These are phyloP conservation scores for Coprinopsis marcescibilis DNA, from an alignment of 768 basidiomycete genomes.

Conservation along the genomic window DNA sequence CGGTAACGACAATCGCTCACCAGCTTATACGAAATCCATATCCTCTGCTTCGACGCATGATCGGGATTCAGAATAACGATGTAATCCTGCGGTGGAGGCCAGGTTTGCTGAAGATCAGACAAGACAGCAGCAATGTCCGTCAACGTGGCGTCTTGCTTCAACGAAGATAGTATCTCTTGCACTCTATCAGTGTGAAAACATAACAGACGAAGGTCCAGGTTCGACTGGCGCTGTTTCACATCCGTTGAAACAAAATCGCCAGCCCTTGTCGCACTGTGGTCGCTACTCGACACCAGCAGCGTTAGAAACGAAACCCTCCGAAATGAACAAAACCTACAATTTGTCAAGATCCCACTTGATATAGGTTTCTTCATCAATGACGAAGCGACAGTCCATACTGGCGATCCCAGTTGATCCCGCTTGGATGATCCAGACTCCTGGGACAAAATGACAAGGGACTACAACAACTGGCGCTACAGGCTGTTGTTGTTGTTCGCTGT, in stretches of 20 bases:
- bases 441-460: constrained; percentile 28
- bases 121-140: background rate
- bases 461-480: background rate
- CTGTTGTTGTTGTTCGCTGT: no score
- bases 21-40: constrained; percentile 2
- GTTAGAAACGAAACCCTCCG: background rate
- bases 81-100: constrained; percentile 3
- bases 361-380: constrained; percentile 30
- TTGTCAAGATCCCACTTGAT: constrained; percentile 25
- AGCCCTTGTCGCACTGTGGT: no score
- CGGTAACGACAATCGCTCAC: background rate
- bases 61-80: constrained; percentile 19
- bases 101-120: background rate
- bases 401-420: constrained; percentile 25
- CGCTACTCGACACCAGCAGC: background rate
- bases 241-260: background rate
- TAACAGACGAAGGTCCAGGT: constrained; percentile 1
- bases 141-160: background rate
- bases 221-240: background rate
- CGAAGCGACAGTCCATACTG: constrained; percentile 30
- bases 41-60: constrained; percentile 25
- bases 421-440: constrained; percentile 36
- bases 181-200: constrained; percentile 6
- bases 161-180: background rate
- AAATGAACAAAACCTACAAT: background rate